Evolutionary conservation across 352 stramenopile species (phyloP), one percentile per base, ranked within the genome.

Genomic region (Phytophthora sp.): DNA sequence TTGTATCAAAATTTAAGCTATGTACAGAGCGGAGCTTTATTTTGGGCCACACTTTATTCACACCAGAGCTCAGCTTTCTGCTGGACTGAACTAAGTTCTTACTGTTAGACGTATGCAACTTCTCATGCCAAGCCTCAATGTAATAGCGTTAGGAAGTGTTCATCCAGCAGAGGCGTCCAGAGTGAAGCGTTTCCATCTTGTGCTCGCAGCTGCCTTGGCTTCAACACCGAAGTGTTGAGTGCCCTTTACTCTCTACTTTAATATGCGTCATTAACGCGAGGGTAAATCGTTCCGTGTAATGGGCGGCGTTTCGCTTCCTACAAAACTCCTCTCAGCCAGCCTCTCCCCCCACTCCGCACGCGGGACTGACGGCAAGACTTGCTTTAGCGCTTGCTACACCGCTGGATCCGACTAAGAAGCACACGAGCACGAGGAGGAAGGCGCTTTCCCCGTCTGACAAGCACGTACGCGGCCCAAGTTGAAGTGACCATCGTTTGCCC

Each of bases 381-480:
- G 30, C 64, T 58, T 56, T 60, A 45, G 47, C 57, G 24, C 31
- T 38, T 71, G 49, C 30, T 44, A 63, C 63, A 42, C 49, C 57
- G 33, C 35, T 57, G 29, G 51, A 57, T 69, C 59, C 29, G 60
- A 70, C 49, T 66, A 59, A 71, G 49, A 57, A 60, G 55, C 38
- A n/a, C 38, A 41, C 39, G 11, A 46, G 56, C 20, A 47, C 5
- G 7, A 29, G 31, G 6, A 59, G 8, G 13, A 27, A 45, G 36
- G 15, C 29, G 6, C 50, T 58, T 52, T 29, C 27, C 35, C 47
- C 41, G 45, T 63, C 56, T 63, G 44, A 41, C 53, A 20, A 29
- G 38, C 26, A 52, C 27, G 12, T 26, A 26, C 41, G 12, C 57
- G n/a, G n/a, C n/a, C n/a, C 49, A 47, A 55, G 39, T 68, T 54